Evolutionary conservation across 805 yeast species (phyloP).

Genomic region (Pichia membranifaciens): DNA sequence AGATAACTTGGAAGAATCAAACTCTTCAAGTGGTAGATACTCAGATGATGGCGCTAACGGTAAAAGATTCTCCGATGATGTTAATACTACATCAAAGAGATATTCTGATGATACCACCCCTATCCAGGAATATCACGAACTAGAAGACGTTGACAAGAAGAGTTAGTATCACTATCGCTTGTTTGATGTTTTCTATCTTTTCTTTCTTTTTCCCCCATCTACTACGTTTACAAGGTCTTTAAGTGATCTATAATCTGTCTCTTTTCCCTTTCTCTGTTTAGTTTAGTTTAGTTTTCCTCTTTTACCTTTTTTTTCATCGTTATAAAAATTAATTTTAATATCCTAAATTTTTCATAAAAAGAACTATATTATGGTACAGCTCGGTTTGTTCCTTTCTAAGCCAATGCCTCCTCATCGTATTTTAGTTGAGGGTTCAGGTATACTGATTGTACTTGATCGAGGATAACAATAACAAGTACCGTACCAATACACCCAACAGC

Average conservation of each 20-base stretch:
- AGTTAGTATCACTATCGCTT: too few relatives aligned
- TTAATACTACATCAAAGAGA: constrained; percentile 7
- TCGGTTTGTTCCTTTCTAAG: constrained; percentile 10
- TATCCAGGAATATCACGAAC: constrained; percentile 4
- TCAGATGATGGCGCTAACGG: constrained; percentile 12
- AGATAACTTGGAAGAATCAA: neutral
- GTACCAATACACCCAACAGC: constrained; percentile 38
- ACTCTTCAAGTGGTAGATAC: constrained; percentile 11
- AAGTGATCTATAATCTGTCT: neutral
- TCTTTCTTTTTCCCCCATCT: neutral
- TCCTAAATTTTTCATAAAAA: neutral
- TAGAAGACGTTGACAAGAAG: constrained; percentile 4
- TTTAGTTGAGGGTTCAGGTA: neutral
- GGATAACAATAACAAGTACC: constrained; percentile 20
- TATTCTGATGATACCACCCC: constrained; percentile 8
- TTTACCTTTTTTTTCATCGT: neutral
- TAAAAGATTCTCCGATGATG: constrained; percentile 12
- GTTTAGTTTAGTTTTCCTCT: neutral
- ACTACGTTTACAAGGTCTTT: neutral
- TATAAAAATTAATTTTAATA: neutral
- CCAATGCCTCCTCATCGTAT: constrained; percentile 27
- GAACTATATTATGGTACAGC: too few relatives aligned
- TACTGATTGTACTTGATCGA: constrained; percentile 15
- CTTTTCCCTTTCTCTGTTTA: neutral
- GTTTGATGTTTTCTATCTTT: neutral